Percentiles rank a stretch among this genome's conserved stretches.
These are phyloP conservation scores for Strobilomyces confusus DNA, from an alignment of 768 basidiomycete species.

Conservation along the genomic window DNA sequence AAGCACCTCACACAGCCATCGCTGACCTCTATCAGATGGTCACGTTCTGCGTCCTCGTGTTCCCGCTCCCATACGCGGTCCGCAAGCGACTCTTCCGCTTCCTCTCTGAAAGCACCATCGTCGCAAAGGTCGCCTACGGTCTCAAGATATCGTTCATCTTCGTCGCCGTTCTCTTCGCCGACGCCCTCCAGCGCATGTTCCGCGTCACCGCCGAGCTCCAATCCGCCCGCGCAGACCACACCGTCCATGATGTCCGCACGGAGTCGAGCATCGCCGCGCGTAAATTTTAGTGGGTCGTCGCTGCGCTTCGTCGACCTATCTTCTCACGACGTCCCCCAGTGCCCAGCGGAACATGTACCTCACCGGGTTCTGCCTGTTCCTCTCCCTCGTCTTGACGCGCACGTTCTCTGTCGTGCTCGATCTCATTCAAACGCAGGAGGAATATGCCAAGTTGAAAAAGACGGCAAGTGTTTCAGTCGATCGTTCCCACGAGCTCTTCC, in stretches of 20 bases:
- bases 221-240: constrained; percentile 52
- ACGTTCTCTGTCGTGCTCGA: constrained; percentile 92
- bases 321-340: constrained; percentile 33
- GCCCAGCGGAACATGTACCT: constrained; percentile 90
- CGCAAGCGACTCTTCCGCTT: constrained; percentile 70
- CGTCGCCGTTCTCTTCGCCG: constrained; percentile 81
- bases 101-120: constrained; percentile 59
- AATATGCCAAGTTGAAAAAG: constrained; percentile 79
- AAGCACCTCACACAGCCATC: not conserved
- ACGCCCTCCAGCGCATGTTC: constrained; percentile 92
- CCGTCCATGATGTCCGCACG: constrained; percentile 57
- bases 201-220: constrained; percentile 71
- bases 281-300: constrained; percentile 78
- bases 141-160: constrained; percentile 96
- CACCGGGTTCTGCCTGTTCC: constrained; percentile 91
- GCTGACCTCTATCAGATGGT: constrained; percentile 49
- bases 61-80: constrained; percentile 76
- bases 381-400: constrained; percentile 90
- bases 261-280: constrained; percentile 90
- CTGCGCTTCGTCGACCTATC: too few relatives aligned
- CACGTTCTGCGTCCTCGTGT: constrained; percentile 80
- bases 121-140: constrained; percentile 86
- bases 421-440: constrained; percentile 85
- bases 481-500: not conserved
- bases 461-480: constrained; percentile 26